Conservation (phyloP, 2,329 filamentous ascomycete species). For the Triangularia setosa region DNA sequence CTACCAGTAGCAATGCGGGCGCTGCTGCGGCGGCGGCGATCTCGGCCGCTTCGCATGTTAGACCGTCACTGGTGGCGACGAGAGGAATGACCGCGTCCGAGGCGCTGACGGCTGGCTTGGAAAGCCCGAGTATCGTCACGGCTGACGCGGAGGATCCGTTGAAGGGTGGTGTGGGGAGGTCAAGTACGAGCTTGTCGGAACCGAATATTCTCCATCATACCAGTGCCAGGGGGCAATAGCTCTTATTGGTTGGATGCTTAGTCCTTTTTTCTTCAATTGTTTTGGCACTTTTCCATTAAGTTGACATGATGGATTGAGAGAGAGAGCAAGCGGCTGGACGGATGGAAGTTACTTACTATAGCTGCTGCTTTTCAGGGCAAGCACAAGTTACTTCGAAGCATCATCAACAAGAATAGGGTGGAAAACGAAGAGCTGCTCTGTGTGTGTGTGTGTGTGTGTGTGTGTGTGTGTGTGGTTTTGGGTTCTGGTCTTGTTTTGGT, state of each 20-base stretch:
- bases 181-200: slow-evolving; percentile 48
- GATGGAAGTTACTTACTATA: background rate
- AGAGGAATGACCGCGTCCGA: slow-evolving; percentile 69
- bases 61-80: slow-evolving; percentile 48
- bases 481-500: background rate
- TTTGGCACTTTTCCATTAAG: background rate
- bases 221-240: background rate
- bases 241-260: background rate
- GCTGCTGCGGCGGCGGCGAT: slow-evolving; percentile 31
- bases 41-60: slow-evolving; percentile 25
- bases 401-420: background rate
- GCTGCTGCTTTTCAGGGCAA: background rate
- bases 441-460: background rate
- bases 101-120: slow-evolving; percentile 51
- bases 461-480: background rate
- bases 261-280: background rate
- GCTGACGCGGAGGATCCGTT: slow-evolving; percentile 57
- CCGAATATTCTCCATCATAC: slow-evolving; percentile 27
- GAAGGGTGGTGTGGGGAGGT: slow-evolving; percentile 36
- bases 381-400: background rate
- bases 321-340: background rate
- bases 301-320: background rate
- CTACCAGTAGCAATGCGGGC: slow-evolving; percentile 32
- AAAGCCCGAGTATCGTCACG: slow-evolving; percentile 60
- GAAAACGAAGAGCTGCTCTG: background rate